A percentile compares a stretch with the other conserved stretches of the same genome.
phyloP scores from a whole-genome alignment of 768 basidiomycete species.

The Serendipita indica region DNA sequence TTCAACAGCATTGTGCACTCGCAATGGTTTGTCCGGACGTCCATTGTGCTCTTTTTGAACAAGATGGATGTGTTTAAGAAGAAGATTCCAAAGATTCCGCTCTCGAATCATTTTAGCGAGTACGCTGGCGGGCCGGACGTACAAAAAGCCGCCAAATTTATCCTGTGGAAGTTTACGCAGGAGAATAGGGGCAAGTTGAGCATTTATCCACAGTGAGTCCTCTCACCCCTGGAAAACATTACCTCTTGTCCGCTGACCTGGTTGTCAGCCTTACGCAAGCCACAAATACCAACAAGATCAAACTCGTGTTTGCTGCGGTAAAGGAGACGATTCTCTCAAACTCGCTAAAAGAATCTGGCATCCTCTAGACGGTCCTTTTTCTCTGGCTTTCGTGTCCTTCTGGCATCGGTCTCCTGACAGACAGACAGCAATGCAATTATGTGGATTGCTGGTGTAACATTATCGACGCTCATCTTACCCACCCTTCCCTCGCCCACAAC shows the following conservation, averaged over 20 bases:
- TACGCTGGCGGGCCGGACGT: slow-evolving; percentile 26
- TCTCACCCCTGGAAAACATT: neutral
- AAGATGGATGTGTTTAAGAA: slow-evolving; percentile 33
- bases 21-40: slow-evolving; percentile 32
- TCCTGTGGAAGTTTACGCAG: slow-evolving; percentile 31
- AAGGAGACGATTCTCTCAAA: slow-evolving; percentile 35
- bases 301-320: slow-evolving; percentile 30
- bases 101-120: slow-evolving; percentile 1
- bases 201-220: slow-evolving; percentile 28
- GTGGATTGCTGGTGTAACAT: no score
- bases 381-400: no score
- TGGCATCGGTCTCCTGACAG: no score
- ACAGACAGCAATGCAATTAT: no score
- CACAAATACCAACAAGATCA: slow-evolving; percentile 34
- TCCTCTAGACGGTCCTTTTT: slow-evolving; percentile 17
- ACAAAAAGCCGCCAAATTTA: slow-evolving; percentile 29
- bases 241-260: neutral
- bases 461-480: no score
- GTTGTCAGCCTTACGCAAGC: slow-evolving; percentile 26
- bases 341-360: slow-evolving; percentile 31
- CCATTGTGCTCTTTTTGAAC: slow-evolving; percentile 27
- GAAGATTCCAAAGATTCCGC: slow-evolving; percentile 31
- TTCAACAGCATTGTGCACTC: slow-evolving; percentile 34
- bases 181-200: slow-evolving; percentile 26
- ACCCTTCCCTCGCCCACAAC: no score